phyloP scores from a whole-genome alignment of 371 early-diverging fungal genomes.

The Actinomortierella wolfii region DNA sequence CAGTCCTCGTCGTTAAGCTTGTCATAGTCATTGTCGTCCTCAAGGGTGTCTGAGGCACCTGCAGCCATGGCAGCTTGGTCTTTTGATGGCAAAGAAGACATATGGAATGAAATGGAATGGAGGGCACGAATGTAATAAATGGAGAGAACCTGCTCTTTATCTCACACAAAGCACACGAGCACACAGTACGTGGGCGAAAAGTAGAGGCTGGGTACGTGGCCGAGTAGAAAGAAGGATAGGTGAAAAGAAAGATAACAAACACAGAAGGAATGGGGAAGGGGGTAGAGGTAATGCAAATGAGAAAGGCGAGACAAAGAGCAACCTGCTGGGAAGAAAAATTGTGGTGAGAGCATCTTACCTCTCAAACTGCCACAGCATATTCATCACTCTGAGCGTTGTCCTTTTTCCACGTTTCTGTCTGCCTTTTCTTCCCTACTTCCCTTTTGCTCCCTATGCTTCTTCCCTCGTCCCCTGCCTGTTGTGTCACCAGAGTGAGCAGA shows the following conservation, averaged over 20 bases:
- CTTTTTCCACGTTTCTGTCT: no score
- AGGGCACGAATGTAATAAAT: neutral
- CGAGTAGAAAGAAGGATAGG: neutral
- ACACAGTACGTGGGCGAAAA: no score
- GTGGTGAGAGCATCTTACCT: no score
- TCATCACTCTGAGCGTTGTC: no score
- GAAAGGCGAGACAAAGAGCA: no score
- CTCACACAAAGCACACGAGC: neutral
- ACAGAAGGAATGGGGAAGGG: neutral
- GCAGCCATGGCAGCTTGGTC: neutral
- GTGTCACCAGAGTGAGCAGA: neutral
- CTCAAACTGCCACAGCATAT: no score
- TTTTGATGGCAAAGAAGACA: neutral
- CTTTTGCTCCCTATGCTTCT: no score
- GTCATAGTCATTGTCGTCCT: constrained; percentile 11
- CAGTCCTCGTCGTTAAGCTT: constrained; percentile 30
- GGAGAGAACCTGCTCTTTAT: neutral
- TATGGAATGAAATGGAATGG: neutral
- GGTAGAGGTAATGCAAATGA: neutral
- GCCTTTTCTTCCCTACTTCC: no score
- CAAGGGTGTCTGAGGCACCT: neutral
- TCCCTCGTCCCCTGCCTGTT: neutral
- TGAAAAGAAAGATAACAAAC: neutral
- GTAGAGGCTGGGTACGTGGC: neutral
- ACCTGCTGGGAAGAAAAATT: no score